These are phyloP conservation scores for Clitopilus hobsonii DNA, from an alignment of 768 basidiomycete species.

Conservation along the genomic window DNA sequence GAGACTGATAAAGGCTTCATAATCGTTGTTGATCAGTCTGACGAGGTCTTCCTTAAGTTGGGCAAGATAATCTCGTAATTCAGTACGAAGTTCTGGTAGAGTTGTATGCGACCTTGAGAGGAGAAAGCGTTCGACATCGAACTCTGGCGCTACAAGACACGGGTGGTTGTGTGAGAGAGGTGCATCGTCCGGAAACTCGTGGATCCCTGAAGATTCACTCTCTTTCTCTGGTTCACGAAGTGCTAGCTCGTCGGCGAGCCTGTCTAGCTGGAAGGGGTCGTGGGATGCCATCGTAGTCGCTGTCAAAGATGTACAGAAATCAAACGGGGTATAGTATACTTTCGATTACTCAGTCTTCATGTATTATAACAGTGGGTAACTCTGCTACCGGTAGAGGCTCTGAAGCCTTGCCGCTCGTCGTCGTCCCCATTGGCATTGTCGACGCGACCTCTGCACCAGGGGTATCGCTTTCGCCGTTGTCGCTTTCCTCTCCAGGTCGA, in stretches of 20 bases:
- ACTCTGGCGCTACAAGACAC: slow-evolving; percentile 61
- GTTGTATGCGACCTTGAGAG: slow-evolving; percentile 82
- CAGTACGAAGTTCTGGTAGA: slow-evolving; percentile 80
- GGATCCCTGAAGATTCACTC: slow-evolving; percentile 14
- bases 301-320: not conserved
- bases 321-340: not conserved
- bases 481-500: slow-evolving; percentile 37
- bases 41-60: slow-evolving; percentile 90
- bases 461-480: slow-evolving; percentile 16
- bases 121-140: slow-evolving; percentile 84
- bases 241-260: slow-evolving; percentile 69
- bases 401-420: not conserved
- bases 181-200: slow-evolving; percentile 55
- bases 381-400: slow-evolving; percentile 15
- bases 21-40: slow-evolving; percentile 94
- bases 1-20: slow-evolving; percentile 94
- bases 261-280: slow-evolving; percentile 66
- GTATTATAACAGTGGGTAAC: not conserved
- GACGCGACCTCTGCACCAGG: not conserved
- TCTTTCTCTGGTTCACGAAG: slow-evolving; percentile 38
- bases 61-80: slow-evolving; percentile 82
- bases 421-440: not conserved
- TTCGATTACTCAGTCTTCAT: not conserved
- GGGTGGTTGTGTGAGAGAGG: slow-evolving; percentile 82
- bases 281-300: slow-evolving; percentile 2